Base-by-base conservation (phyloP, 2,329 filamentous ascomycete genomes). In the Xylaria sp. region DNA sequence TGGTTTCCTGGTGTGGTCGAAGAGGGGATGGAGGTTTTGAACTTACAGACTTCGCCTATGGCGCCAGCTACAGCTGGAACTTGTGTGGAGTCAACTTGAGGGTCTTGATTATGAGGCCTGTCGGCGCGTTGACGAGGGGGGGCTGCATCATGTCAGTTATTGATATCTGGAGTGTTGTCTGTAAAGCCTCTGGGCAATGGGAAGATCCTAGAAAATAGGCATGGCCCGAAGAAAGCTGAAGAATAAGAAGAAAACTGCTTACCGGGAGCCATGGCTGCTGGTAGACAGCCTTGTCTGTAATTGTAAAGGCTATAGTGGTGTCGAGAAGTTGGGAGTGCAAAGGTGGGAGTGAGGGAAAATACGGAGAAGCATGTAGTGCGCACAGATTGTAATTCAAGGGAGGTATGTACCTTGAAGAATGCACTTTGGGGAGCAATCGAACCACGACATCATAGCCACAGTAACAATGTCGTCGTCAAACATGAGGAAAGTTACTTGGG, bases 31-130 rank as follows among this genome's bases (percentile, higher is more conserved):
- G 27, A 53, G 25, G 16, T 13, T 42, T 37, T 32, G 32, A 8
- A 65, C 62, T 59, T 65, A 65, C 62, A 18, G 25, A 60, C 54
- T 23, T 18, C 8, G 21, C 62, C 62, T 2, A 23, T 3, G 29
- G 44, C 62, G 23, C 12, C 27, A 5, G n/a, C 40, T 18, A 64
- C 27, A n/a, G 62, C 53, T 9, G 62, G 62, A 51, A 16, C 5
- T 32, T 29, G 51, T 29, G 21, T 47, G 60, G 32, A 18, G 18
- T 55, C 51, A 40, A 55, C 29, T 3, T 35, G 27, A 13, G 47
- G 6, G n/a, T 6, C 23, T 21, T 25, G 47, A 12, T 9, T 3
- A 50, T 18, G 51, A 54, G 27, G 51, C 5, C n/a, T n/a, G n/a
- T n/a, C n/a, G n/a, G n/a, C n/a, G n/a, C n/a, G n/a, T n/a, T n/a